Evolutionary conservation across 495 filamentous ascomycete species (phyloP), one percentile per base, ranked within the genome.

Genomic region (Penicillium macrosclerotiorum): DNA sequence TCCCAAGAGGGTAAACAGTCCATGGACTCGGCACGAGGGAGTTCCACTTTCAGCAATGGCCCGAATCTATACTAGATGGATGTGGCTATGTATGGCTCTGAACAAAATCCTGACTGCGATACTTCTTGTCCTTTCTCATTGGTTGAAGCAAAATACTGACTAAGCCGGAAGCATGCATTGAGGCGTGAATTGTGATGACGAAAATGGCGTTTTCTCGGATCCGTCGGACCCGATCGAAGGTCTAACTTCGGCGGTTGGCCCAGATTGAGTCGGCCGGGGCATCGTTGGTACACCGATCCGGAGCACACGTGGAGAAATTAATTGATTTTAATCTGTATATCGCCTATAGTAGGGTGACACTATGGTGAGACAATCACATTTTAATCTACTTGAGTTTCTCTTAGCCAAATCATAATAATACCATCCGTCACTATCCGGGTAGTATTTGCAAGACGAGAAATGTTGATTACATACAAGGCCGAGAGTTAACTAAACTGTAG

Each of bases 1-100:
- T 42, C 26, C 49, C 50, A 32, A 43, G 9, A 20, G 27, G 47
- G 47, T 16, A 50, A 38, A 33, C 25, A 24, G 30, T 32, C 24
- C n/a, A 36, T 13, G 18, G 6, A 17, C 26, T 29, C 18, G 12
- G 31, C 23, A 31, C 20, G 16, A 22, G 17, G n/a, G n/a, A 25
- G 20, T 38, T 22, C n/a, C 12, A 25, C 13, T 12, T 24, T 23
- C 11, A 20, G 25, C 25, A 5, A 27, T 27, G 25, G 5, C 11
- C 5, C 5, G 5, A 11, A 27, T 27, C 25, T n/a, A n/a, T n/a
- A n/a, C n/a, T n/a, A n/a, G n/a, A n/a, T n/a, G n/a, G n/a, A n/a
- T n/a, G n/a, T n/a, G n/a, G n/a, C n/a, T n/a, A n/a, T n/a, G n/a
- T n/a, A n/a, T n/a, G n/a, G n/a, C n/a, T n/a, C n/a, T n/a, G n/a